Evolutionary conservation across 345 rosid genomes (phyloP).

Genomic region (Microcos paniculata): DNA sequence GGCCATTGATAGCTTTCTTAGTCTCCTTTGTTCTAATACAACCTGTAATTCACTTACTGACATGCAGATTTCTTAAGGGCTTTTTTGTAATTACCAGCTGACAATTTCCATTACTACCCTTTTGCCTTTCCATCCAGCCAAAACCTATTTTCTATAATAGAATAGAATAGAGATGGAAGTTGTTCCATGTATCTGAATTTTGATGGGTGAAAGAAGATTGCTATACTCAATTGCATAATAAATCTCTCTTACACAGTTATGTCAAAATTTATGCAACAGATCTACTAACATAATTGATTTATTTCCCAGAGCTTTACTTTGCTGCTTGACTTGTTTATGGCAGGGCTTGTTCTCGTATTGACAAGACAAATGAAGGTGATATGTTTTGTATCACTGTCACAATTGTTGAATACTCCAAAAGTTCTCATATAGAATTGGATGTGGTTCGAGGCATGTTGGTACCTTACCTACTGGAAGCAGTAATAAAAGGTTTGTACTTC

Average conservation of each 20-base stretch:
- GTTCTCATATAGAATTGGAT: conserved; percentile 7
- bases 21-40: no score
- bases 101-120: not conserved
- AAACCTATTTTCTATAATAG: no score
- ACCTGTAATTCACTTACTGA: no score
- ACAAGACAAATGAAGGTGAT: conserved; percentile 3
- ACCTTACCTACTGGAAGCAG: conserved; percentile 14
- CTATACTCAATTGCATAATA: not conserved
- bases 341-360: conserved; percentile 14
- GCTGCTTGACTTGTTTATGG: not conserved
- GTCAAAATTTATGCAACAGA: not conserved
- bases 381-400: conserved; percentile 14
- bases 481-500: conserved; percentile 17
- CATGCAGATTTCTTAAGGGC: not conserved
- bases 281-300: not conserved
- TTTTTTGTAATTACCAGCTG: not conserved
- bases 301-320: not conserved
- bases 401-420: conserved; percentile 5
- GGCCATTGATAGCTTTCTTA: not conserved
- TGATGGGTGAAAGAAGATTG: not conserved
- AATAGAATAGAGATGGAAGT: no score
- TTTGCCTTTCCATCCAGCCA: not conserved
- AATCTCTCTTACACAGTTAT: not conserved
- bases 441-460: not conserved
- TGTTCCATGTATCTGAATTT: not conserved